Percentiles rank a stretch among this genome's conserved stretches.
These are phyloP conservation scores for Pichia pseudocactophila DNA, from an alignment of 805 yeast species.

Conservation along the genomic window DNA sequence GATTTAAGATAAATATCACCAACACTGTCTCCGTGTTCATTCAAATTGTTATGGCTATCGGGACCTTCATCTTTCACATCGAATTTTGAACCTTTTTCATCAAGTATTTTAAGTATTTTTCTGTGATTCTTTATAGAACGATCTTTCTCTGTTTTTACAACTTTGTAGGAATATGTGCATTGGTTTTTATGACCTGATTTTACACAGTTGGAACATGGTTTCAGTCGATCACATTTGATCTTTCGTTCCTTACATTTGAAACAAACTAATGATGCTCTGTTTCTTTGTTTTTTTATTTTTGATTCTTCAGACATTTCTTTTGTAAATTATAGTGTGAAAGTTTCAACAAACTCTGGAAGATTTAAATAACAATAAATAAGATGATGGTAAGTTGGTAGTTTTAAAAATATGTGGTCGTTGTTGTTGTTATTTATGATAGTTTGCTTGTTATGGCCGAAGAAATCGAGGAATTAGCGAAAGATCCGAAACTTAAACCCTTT, in stretches of 20 bases:
- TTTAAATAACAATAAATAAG: too few relatives aligned
- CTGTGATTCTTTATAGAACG: neutral
- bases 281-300: slow-evolving; percentile 5
- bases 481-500: too few relatives aligned
- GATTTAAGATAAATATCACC: neutral
- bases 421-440: too few relatives aligned
- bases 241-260: slow-evolving; percentile 10
- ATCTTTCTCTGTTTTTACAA: neutral
- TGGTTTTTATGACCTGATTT: slow-evolving; percentile 1
- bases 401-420: too few relatives aligned
- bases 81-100: neutral
- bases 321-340: too few relatives aligned
- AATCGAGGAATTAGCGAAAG: too few relatives aligned
- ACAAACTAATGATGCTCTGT: slow-evolving; percentile 11
- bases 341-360: too few relatives aligned
- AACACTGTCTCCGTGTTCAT: neutral
- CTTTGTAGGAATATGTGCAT: slow-evolving; percentile 7
- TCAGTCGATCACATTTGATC: slow-evolving; percentile 13
- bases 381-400: too few relatives aligned
- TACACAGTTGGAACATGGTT: slow-evolving; percentile 12
- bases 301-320: neutral
- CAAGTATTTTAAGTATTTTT: neutral
- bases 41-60: too few relatives aligned
- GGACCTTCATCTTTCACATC: too few relatives aligned
- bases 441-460: too few relatives aligned